A percentile compares a stretch with the other conserved stretches of the same genome.
Evolutionary conservation across 225 moss, liverwort and hornwort genomes (phyloP).

Genomic region (Thuidium tamariscinum): DNA sequence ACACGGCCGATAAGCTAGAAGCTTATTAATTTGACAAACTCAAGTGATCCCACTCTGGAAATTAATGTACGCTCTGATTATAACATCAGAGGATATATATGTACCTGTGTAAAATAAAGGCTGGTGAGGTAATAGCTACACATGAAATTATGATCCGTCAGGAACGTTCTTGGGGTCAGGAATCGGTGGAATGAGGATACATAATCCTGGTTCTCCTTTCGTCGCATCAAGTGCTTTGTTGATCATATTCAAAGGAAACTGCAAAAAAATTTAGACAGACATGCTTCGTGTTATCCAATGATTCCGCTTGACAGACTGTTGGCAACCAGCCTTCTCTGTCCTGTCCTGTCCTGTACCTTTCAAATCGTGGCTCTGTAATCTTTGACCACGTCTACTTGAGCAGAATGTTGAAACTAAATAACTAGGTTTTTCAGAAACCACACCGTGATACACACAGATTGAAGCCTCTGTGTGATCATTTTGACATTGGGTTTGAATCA

Average conservation of each 20-base stretch:
- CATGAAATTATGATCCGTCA: constrained; percentile 16
- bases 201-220: not conserved
- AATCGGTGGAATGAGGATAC: constrained; percentile 31
- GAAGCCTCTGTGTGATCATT: not conserved
- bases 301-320: not conserved
- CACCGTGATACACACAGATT: not conserved
- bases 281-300: not conserved
- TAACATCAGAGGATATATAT: not conserved
- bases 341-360: too few relatives aligned
- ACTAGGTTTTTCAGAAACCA: not conserved
- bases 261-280: not conserved
- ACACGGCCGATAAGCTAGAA: not conserved
- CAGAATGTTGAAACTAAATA: not conserved
- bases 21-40: not conserved
- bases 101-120: not conserved
- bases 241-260: constrained; percentile 24
- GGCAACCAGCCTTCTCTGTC: not conserved
- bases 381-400: not conserved
- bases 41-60: not conserved
- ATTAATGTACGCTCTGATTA: not conserved
- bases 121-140: not conserved
- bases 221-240: constrained; percentile 7
- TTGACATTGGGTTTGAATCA: not conserved
- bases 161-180: constrained; percentile 18
- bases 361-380: not conserved